Evolutionary conservation across 495 filamentous ascomycete species (phyloP).

Genomic region (Penicillium coprophilum): DNA sequence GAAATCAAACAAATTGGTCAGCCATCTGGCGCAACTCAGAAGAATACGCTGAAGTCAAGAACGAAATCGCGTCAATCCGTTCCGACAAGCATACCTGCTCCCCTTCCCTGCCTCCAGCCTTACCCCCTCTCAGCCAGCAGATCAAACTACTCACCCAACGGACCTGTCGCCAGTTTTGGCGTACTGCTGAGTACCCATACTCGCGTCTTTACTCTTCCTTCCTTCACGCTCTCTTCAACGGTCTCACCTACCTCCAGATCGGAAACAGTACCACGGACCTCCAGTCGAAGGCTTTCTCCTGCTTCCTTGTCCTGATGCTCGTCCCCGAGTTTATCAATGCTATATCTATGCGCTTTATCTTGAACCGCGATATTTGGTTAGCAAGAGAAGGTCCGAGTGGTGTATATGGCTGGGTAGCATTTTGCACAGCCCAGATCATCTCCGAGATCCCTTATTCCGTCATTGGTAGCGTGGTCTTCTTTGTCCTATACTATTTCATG

Average conservation of each 20-base stretch:
- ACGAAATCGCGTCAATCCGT: slow-evolving; percentile 59
- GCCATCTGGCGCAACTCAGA: slow-evolving; percentile 73
- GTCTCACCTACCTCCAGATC: slow-evolving; percentile 70
- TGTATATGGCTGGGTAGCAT: slow-evolving; percentile 70
- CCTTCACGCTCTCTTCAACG: slow-evolving; percentile 71
- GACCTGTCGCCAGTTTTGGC: slow-evolving; percentile 68
- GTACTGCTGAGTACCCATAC: slow-evolving; percentile 74
- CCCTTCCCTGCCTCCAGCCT: slow-evolving; percentile 55
- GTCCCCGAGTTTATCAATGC: slow-evolving; percentile 75
- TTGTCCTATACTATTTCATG: slow-evolving; percentile 71
- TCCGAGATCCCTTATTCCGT: slow-evolving; percentile 76
- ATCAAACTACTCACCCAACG: slow-evolving; percentile 62
- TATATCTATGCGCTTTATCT: slow-evolving; percentile 73
- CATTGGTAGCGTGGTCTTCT: slow-evolving; percentile 69
- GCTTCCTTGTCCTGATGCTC: slow-evolving; percentile 77
- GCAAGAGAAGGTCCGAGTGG: slow-evolving; percentile 76
- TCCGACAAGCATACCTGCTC: slow-evolving; percentile 44
- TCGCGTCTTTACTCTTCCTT: slow-evolving; percentile 78
- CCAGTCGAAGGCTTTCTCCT: slow-evolving; percentile 77
- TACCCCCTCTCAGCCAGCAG: slow-evolving; percentile 66
- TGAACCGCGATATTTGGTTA: slow-evolving; percentile 66
- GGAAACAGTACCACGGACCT: slow-evolving; percentile 64
- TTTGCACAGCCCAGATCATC: slow-evolving; percentile 66
- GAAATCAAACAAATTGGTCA: slow-evolving; percentile 68
- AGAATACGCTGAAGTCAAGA: slow-evolving; percentile 67